Percentiles rank a stretch among this genome's conserved stretches.
Conservation (phyloP, 2,329 filamentous ascomycete genomes). For the Trichoderma sp. region DNA sequence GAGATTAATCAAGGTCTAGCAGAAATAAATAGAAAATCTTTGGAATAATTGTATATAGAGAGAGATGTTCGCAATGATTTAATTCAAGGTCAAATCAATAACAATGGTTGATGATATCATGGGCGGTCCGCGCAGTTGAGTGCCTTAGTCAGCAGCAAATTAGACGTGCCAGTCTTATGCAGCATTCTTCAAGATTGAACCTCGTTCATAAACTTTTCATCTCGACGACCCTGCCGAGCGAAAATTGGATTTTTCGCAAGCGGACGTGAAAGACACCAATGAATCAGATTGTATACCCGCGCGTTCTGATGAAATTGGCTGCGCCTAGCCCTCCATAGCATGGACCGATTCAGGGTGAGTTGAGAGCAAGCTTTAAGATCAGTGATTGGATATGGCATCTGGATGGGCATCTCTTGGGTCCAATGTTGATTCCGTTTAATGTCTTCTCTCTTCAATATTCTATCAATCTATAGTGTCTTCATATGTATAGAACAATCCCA, state of each 20-base stretch:
- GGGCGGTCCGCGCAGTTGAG: neutral
- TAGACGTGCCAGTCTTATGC: neutral
- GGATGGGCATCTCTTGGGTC: neutral
- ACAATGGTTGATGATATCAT: neutral
- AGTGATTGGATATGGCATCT: neutral
- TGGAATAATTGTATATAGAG: neutral
- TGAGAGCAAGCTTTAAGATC: neutral
- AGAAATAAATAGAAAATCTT: neutral
- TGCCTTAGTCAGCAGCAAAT: neutral
- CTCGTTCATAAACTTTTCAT: neutral
- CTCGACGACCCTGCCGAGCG: neutral
- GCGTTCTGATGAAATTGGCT: neutral
- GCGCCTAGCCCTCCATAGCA: constrained; percentile 23
- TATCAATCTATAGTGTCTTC: neutral
- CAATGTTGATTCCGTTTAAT: neutral
- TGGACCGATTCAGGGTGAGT: constrained; percentile 30
- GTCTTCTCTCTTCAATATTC: neutral
- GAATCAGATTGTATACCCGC: neutral
- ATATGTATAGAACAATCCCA: neutral
- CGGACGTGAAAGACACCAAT: neutral
- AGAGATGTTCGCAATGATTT: neutral
- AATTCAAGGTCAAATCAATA: neutral
- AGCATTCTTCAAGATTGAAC: neutral
- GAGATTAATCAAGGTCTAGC: neutral
- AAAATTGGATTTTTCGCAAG: neutral